Percentiles rank a stretch among this genome's conserved stretches.
phyloP scores from a whole-genome alignment of 2,329 filamentous ascomycete species.

The Colletotrichum incanum region DNA sequence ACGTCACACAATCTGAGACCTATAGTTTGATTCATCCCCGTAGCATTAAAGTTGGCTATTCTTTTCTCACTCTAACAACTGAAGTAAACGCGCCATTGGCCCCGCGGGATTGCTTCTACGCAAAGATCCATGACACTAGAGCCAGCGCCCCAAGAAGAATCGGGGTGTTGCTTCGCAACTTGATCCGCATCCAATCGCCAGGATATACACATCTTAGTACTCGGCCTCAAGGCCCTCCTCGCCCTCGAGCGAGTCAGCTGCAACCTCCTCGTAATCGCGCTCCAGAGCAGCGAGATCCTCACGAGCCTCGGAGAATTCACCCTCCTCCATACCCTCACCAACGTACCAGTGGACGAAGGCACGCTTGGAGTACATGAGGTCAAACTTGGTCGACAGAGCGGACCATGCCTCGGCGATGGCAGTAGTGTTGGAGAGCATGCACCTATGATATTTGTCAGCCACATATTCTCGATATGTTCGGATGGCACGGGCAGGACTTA shows the following conservation, averaged over 20 bases:
- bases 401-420: slow-evolving; percentile 99
- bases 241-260: slow-evolving; percentile 90
- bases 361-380: slow-evolving; percentile 99
- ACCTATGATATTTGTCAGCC: slow-evolving; percentile 64
- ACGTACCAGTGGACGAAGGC: slow-evolving; percentile 99
- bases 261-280: slow-evolving; percentile 99
- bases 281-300: slow-evolving; percentile 98
- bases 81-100: slow-evolving; percentile 41
- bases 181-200: slow-evolving; percentile 40
- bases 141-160: slow-evolving; percentile 25
- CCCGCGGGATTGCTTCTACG: slow-evolving; percentile 18
- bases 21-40: slow-evolving; percentile 29
- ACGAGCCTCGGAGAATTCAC: slow-evolving; percentile 99
- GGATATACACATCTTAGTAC: slow-evolving; percentile 75
- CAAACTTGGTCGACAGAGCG: slow-evolving; percentile 96
- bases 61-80: slow-evolving; percentile 43
- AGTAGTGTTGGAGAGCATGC: slow-evolving; percentile 99
- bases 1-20: neutral
- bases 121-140: slow-evolving; percentile 27
- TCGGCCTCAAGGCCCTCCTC: slow-evolving; percentile 90
- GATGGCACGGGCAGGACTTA: slow-evolving; percentile 68
- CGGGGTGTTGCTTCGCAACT: slow-evolving; percentile 28
- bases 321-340: slow-evolving; percentile 99
- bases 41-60: slow-evolving; percentile 43
- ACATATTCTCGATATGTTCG: neutral